A percentile compares a stretch with the other conserved stretches of the same genome.
These are phyloP conservation scores for Euphorbia celastroides DNA, from an alignment of 441 rosid species.

Conservation along the genomic window DNA sequence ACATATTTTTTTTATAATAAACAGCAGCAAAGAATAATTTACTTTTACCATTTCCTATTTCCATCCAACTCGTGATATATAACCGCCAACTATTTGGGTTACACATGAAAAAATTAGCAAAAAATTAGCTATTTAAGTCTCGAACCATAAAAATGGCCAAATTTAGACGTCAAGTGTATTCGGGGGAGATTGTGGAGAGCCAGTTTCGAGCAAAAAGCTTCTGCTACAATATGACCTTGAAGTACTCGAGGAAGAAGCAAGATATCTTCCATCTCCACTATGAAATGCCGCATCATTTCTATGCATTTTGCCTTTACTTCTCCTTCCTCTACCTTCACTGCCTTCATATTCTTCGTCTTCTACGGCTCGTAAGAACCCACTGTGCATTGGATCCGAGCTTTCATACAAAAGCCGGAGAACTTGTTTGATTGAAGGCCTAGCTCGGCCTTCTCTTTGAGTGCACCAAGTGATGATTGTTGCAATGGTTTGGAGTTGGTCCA, in stretches of 20 bases:
- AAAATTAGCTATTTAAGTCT: conserved; percentile 2
- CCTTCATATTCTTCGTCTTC: conserved; percentile 66
- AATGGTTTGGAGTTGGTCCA: conserved; percentile 63
- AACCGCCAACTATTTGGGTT: conserved; percentile 5
- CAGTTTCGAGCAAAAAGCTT: conserved; percentile 76
- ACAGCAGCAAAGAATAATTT: conserved; percentile 7
- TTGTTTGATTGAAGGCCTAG: conserved; percentile 89
- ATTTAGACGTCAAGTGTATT: conserved; percentile 49
- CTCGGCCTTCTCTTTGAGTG: conserved; percentile 72
- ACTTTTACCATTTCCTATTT: conserved; percentile 8
- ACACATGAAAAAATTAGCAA: too few species aligned
- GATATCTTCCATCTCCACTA: conserved; percentile 59
- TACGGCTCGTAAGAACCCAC: conserved; percentile 56
- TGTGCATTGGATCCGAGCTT: conserved; percentile 76
- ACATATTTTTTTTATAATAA: not conserved
- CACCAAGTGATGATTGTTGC: conserved; percentile 75
- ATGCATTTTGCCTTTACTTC: conserved; percentile 50
- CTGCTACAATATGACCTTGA: conserved; percentile 86
- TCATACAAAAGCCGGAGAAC: conserved; percentile 73
- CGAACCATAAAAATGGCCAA: conserved; percentile 20
- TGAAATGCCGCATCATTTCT: conserved; percentile 42
- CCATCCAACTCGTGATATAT: not conserved
- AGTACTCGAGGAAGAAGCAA: conserved; percentile 95
- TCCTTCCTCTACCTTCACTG: conserved; percentile 57
- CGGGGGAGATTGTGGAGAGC: conserved; percentile 84